These are phyloP conservation scores for Vitis cinerea DNA, from an alignment of 164 flowering plant genomes.

Conservation along the genomic window DNA sequence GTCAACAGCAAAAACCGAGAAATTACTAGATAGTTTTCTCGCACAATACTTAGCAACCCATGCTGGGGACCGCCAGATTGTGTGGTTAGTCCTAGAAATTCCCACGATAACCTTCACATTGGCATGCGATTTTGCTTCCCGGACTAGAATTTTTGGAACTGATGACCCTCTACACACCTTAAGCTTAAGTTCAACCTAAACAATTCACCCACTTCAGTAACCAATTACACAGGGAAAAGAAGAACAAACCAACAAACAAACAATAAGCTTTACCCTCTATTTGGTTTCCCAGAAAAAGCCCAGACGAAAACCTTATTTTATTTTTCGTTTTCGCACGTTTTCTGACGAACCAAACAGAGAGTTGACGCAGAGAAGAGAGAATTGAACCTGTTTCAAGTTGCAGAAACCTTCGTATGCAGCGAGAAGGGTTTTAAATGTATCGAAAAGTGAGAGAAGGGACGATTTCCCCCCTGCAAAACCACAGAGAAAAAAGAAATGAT, in stretches of 20 bases:
- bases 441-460: conserved; percentile 37
- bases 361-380: not conserved
- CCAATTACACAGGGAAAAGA: not conserved
- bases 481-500: not conserved
- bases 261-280: not conserved
- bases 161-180: conserved; percentile 44
- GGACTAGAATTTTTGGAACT: conserved; percentile 26
- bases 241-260: not conserved
- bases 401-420: conserved; percentile 54
- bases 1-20: conserved; percentile 46
- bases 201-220: conserved; percentile 6
- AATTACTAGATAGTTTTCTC: conserved; percentile 34
- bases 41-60: conserved; percentile 64
- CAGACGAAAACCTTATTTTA: not conserved
- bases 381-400: conserved; percentile 42
- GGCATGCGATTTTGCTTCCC: conserved; percentile 31
- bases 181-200: conserved; percentile 48
- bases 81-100: conserved; percentile 27
- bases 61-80: conserved; percentile 32
- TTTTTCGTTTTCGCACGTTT: not conserved
- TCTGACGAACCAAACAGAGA: not conserved
- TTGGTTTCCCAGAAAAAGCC: not conserved
- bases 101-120: conserved; percentile 45
- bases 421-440: conserved; percentile 37
- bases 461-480: conserved; percentile 19